phyloP scores from a whole-genome alignment of 2,329 filamentous ascomycete species.

The Leptoxyphium fumago region DNA sequence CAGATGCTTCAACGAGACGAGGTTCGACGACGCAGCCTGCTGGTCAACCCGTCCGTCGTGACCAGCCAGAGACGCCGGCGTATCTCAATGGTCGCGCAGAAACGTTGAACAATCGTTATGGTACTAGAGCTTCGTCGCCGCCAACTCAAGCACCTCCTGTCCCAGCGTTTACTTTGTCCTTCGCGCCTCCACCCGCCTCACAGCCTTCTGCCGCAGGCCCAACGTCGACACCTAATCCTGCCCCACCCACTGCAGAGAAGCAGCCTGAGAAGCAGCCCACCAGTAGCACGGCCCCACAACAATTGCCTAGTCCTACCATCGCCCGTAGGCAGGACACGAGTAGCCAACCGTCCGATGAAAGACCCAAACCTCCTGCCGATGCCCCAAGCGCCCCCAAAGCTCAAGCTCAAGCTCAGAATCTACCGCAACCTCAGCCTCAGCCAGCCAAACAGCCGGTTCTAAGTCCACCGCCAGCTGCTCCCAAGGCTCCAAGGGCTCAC shows the following conservation, averaged over 20 bases:
- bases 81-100: slow-evolving; percentile 31
- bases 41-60: slow-evolving; percentile 13
- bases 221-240: not conserved
- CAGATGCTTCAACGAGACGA: slow-evolving; percentile 13
- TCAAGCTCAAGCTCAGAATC: slow-evolving; percentile 12
- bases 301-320: no score
- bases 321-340: no score
- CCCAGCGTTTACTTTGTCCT: slow-evolving; percentile 34
- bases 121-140: slow-evolving; percentile 33
- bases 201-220: not conserved
- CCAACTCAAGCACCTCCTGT: slow-evolving; percentile 39
- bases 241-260: no score
- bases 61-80: slow-evolving; percentile 27
- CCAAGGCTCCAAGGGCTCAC: slow-evolving; percentile 18
- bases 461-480: slow-evolving; percentile 16
- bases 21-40: slow-evolving; percentile 7
- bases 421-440: slow-evolving; percentile 4
- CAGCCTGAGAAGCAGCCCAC: not conserved
- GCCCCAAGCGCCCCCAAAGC: slow-evolving; percentile 23
- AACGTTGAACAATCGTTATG: slow-evolving; percentile 31
- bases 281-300: not conserved
- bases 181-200: slow-evolving; percentile 16
- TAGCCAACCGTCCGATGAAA: not conserved
- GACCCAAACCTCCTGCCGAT: slow-evolving; percentile 9
- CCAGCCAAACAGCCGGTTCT: slow-evolving; percentile 2